Conservation (phyloP, 2,329 filamentous ascomycete genomes). For the Phyllosticta citriasiana region DNA sequence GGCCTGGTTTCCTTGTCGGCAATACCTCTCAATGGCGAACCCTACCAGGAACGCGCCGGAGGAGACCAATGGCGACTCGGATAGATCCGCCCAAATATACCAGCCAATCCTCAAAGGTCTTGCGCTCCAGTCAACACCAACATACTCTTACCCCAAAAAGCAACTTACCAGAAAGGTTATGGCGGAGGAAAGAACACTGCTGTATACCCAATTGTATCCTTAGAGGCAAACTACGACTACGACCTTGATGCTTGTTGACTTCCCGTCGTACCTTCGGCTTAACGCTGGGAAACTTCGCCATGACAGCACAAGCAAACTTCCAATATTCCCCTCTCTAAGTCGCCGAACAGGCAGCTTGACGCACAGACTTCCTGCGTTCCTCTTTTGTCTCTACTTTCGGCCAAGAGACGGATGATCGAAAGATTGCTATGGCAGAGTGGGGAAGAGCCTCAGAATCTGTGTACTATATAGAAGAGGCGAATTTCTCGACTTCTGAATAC, state of each 20-base stretch:
- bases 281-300: background rate
- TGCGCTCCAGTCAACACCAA: background rate
- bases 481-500: background rate
- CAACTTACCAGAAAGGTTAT: background rate
- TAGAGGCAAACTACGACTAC: background rate
- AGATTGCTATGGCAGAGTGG: background rate
- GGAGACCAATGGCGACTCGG: background rate
- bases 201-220: background rate
- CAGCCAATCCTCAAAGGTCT: background rate
- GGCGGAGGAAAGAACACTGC: background rate
- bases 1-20: background rate
- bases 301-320: background rate
- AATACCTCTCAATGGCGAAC: background rate
- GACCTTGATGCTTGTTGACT: background rate
- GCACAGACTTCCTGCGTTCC: background rate
- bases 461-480: background rate
- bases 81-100: background rate
- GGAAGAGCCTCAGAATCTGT: background rate
- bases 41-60: background rate
- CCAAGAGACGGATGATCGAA: background rate
- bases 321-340: background rate
- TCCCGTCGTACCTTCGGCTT: background rate
- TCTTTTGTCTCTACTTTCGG: background rate
- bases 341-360: background rate
- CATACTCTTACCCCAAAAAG: background rate